phyloP scores from a whole-genome alignment of 805 yeast genomes.

The Yarrowia sp. region DNA sequence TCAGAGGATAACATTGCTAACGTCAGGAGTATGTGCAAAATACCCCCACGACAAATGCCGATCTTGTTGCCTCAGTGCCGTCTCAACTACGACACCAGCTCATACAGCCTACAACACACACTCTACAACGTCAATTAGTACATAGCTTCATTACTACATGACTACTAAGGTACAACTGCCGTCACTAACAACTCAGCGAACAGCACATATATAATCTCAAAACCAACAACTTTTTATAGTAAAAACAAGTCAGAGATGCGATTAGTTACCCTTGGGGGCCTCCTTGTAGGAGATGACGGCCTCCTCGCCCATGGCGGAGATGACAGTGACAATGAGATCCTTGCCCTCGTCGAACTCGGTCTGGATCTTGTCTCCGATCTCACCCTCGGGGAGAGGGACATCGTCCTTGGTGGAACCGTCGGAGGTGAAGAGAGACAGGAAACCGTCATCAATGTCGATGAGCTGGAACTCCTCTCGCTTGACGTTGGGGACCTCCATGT shows the following conservation, averaged over 20 bases:
- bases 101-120: too few relatives aligned
- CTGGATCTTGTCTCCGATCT: conserved; percentile 90
- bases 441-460: conserved; percentile 97
- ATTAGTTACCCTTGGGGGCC: conserved; percentile 66
- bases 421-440: conserved; percentile 90
- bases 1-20: background rate
- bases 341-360: conserved; percentile 95
- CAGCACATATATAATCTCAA: background rate
- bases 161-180: conserved; percentile 15
- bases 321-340: conserved; percentile 94
- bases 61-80: too few relatives aligned
- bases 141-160: conserved; percentile 24
- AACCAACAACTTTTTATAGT: conserved; percentile 5
- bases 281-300: conserved; percentile 98
- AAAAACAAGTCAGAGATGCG: conserved; percentile 15
- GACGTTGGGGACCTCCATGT: conserved; percentile 99
- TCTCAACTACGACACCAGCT: too few relatives aligned
- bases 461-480: conserved; percentile 91
- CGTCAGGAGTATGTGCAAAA: background rate
- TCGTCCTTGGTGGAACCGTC: conserved; percentile 99
- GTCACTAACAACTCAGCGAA: background rate
- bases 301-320: conserved; percentile 99
- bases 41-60: background rate
- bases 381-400: conserved; percentile 97
- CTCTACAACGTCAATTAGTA: background rate